phyloP scores from a whole-genome alignment of 352 stramenopile genomes.

The Nothophytophthora sp. region DNA sequence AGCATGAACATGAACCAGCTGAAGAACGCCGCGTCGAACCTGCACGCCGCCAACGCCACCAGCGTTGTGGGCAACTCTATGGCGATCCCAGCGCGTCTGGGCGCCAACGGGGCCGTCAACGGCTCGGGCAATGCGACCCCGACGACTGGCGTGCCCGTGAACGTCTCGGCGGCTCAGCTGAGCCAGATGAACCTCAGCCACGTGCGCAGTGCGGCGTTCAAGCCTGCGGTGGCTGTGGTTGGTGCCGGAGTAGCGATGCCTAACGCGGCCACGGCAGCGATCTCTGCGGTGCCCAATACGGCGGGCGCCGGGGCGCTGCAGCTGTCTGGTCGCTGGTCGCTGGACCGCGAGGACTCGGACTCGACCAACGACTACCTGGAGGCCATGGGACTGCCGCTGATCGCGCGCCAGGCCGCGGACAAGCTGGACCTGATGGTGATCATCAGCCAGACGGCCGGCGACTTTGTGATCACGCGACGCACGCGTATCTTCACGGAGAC shows the following conservation, averaged over 20 bases:
- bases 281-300: slow-evolving; percentile 56
- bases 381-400: slow-evolving; percentile 86
- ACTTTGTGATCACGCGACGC: slow-evolving; percentile 87
- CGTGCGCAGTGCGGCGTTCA: slow-evolving; percentile 69
- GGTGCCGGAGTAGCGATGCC: slow-evolving; percentile 28
- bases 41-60: slow-evolving; percentile 81
- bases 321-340: slow-evolving; percentile 81
- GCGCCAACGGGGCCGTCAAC: slow-evolving; percentile 18
- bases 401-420: slow-evolving; percentile 84
- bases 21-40: slow-evolving; percentile 61
- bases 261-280: slow-evolving; percentile 20
- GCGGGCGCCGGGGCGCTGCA: slow-evolving; percentile 77
- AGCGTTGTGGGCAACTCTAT: slow-evolving; percentile 82
- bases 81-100: slow-evolving; percentile 56
- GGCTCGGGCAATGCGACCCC: slow-evolving; percentile 25
- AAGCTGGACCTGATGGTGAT: slow-evolving; percentile 91
- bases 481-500: slow-evolving; percentile 91
- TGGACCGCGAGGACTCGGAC: slow-evolving; percentile 87
- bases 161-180: slow-evolving; percentile 28
- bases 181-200: slow-evolving; percentile 60
- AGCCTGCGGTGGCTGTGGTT: slow-evolving; percentile 42
- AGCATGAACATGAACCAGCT: slow-evolving; percentile 41
- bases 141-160: slow-evolving; percentile 23
- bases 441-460: slow-evolving; percentile 79
- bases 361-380: slow-evolving; percentile 91